Percentiles rank a stretch among this genome's conserved stretches.
phyloP scores from a whole-genome alignment of 257 asterid species.

The Solanum peruvianum region DNA sequence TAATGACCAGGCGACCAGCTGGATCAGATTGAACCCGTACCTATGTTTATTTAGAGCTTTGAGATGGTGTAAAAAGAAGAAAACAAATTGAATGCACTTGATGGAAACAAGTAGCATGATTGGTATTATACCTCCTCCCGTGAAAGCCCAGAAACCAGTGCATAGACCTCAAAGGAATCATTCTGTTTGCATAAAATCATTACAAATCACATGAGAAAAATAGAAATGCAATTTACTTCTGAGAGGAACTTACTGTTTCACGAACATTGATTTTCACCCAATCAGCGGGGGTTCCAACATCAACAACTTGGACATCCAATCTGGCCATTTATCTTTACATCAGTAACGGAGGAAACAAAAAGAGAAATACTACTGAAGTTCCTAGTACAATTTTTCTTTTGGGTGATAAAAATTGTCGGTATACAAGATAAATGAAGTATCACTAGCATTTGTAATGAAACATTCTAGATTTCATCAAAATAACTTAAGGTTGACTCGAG shows the following conservation, averaged over 20 bases:
- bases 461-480: too few species aligned
- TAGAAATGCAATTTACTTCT: neutral
- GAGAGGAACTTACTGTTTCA: conserved; percentile 52
- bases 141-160: conserved; percentile 79
- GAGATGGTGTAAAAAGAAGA: neutral
- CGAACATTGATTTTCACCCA: conserved; percentile 91
- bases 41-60: too few species aligned
- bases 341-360: neutral
- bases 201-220: neutral
- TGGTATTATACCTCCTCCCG: conserved; percentile 54
- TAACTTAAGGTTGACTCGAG: too few species aligned
- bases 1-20: too few species aligned
- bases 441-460: too few species aligned
- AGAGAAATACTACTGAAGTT: neutral
- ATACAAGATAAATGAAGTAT: neutral
- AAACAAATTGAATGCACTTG: neutral
- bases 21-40: too few species aligned
- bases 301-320: conserved; percentile 55
- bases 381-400: neutral
- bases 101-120: too few species aligned
- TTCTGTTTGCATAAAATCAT: conserved; percentile 29
- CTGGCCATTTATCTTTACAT: conserved; percentile 21
- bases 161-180: conserved; percentile 82
- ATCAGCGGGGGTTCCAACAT: conserved; percentile 86
- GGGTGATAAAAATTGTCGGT: neutral